phyloP scores from a whole-genome alignment of 2,329 filamentous ascomycete species.

The Elsinoe perseae region DNA sequence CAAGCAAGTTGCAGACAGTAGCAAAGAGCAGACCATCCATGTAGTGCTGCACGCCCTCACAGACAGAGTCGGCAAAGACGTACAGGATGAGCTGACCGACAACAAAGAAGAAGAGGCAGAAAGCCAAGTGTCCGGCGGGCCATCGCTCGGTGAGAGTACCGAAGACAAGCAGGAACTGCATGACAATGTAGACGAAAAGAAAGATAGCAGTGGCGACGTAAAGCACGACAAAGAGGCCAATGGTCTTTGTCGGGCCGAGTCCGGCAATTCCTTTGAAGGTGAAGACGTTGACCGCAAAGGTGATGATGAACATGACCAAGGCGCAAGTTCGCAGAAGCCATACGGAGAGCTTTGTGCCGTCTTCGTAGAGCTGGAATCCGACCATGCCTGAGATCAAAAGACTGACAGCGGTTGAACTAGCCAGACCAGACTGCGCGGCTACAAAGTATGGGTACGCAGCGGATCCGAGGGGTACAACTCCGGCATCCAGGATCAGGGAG shows the following conservation, averaged over 20 bases:
- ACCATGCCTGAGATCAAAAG: constrained; percentile 96
- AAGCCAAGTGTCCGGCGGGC: constrained; percentile 85
- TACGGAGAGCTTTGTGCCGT: constrained; percentile 85
- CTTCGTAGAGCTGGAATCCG: constrained; percentile 96
- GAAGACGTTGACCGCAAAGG: constrained; percentile 76
- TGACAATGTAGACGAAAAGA: constrained; percentile 73
- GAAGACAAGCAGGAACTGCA: constrained; percentile 81
- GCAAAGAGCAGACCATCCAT: constrained; percentile 91
- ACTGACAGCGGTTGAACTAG: constrained; percentile 78
- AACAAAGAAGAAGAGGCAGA: constrained; percentile 86
- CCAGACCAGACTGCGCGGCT: constrained; percentile 74
- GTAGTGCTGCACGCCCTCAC: constrained; percentile 78
- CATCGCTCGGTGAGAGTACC: constrained; percentile 91
- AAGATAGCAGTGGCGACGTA: constrained; percentile 87
- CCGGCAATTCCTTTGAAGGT: constrained; percentile 93
- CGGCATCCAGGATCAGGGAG: constrained; percentile 85
- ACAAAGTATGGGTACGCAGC: constrained; percentile 84
- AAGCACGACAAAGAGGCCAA: constrained; percentile 82
- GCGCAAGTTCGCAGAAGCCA: constrained; percentile 83
- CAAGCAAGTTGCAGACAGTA: constrained; percentile 84
- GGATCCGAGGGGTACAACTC: constrained; percentile 78
- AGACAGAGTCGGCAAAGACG: constrained; percentile 78
- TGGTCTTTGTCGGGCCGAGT: constrained; percentile 72
- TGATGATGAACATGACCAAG: constrained; percentile 72
- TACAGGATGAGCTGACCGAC: constrained; percentile 90